Percentiles rank a stretch among this genome's conserved stretches.
Evolutionary conservation across 805 yeast species (phyloP).

Genomic region (Candida lessepsii): DNA sequence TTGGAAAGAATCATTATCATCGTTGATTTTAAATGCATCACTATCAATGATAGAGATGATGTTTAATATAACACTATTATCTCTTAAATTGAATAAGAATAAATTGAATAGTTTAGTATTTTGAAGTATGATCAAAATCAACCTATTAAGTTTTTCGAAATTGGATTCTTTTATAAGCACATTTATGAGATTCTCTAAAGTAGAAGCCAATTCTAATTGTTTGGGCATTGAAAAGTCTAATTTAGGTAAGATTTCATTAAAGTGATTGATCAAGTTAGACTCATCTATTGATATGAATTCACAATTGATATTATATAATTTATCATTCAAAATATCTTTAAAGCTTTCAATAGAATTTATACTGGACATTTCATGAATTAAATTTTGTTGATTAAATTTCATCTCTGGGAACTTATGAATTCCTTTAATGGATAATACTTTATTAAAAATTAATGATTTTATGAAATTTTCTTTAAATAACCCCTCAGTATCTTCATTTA

Average conservation of each 20-base stretch:
- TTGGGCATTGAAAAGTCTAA: conserved; percentile 23
- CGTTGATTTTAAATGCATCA: conserved; percentile 32
- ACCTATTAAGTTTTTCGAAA: conserved; percentile 37
- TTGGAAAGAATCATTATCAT: conserved; percentile 60
- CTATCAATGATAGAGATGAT: conserved; percentile 53
- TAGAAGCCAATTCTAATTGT: conserved; percentile 25
- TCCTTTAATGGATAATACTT: conserved; percentile 24
- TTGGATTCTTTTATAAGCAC: conserved; percentile 25
- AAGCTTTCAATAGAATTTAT: conserved; percentile 23
- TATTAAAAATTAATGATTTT: conserved; percentile 30
- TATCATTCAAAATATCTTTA: conserved; percentile 26
- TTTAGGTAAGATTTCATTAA: conserved; percentile 20
- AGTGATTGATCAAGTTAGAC: conserved; percentile 31
- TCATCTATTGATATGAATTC: conserved; percentile 44
- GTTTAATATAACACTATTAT: conserved; percentile 36
- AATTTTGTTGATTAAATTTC: conserved; percentile 21
- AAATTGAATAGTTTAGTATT: conserved; percentile 38
- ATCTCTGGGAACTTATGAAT: conserved; percentile 25
- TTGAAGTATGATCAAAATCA: conserved; percentile 51
- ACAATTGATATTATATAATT: conserved; percentile 31
- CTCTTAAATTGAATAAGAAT: conserved; percentile 47
- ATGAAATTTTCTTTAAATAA: conserved; percentile 23
- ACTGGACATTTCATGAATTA: conserved; percentile 28
- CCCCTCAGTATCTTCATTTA: neutral
- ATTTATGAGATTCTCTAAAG: conserved; percentile 21